Base-by-base conservation (phyloP, 257 asterid species). In the Scutellaria barbata region DNA sequence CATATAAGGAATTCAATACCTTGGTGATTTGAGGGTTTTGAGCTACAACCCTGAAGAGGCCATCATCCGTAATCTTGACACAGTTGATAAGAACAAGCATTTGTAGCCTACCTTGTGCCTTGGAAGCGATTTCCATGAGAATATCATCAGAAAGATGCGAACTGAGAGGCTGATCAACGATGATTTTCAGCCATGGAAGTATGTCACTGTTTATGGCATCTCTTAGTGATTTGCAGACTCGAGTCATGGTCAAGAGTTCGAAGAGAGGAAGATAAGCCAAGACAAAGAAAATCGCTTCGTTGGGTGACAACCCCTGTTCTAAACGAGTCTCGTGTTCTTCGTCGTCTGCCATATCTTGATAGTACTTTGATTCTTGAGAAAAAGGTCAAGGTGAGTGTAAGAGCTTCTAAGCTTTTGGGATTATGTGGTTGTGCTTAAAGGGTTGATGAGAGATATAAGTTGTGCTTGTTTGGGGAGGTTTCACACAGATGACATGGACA, bases 141-240 rank as follows among this genome's bases (percentile, higher is more conserved):
- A 79, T 45, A 20, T 85, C 85, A 47, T 91, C 83, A 1, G 83
- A 48, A 5, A 89, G 56, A 10, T 84, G 85, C 5, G 17, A 67
- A 59, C 42, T 82, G 80, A 94, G 79, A 13, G 97, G 96, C 39
- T 75, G 79, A 20, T 76, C 84, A 3, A 89, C 87, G 33, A 80
- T 5, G 56, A 88, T 74, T 42, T 83, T 81, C 25, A 83, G 78
- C 96, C 98, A 94, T 20, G 94, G 89, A 30, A 91, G 83, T 12
- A 82, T 71, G 74, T 94, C 96, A 10, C 72, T 48, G 45, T 79
- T 47, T 53, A 89, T 59, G 42, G 95, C 96, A 30, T 91, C 86
- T 77, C 82, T 79, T 7, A 91, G 53, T 41, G 97, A 89, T 74
- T 60, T 80, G 82, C 92, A 94, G 17, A 94, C 96, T 80, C 71